Conservation (phyloP, 1,139 yeast species). For the Casaregolazyma suthepensis region DNA sequence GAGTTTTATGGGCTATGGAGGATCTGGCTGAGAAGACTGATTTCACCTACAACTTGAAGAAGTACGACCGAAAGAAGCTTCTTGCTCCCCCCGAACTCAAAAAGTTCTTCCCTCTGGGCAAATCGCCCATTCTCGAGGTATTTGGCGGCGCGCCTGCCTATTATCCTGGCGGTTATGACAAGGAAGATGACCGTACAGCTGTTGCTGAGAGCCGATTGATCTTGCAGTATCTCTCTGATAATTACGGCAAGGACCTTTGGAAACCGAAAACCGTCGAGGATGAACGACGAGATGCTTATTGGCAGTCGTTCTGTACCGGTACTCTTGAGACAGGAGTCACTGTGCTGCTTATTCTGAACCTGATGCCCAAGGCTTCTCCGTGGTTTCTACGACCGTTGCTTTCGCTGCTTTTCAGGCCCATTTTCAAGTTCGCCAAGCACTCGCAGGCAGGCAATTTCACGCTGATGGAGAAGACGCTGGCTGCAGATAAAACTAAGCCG, state of each 20-base stretch:
- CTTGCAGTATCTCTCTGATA: background rate
- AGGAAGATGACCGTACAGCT: background rate
- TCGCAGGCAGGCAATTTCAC: background rate
- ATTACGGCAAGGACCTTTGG: background rate
- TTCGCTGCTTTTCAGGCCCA: background rate
- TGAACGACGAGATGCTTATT: background rate
- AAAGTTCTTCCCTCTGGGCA: background rate
- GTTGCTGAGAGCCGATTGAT: background rate
- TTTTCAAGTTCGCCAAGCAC: background rate
- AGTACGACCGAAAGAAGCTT: background rate
- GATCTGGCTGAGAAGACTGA: background rate
- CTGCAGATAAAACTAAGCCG: background rate
- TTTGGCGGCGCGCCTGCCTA: background rate
- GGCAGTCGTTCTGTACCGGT: background rate
- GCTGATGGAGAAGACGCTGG: background rate
- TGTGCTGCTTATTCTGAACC: background rate
- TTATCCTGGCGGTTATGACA: background rate
- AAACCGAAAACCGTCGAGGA: background rate
- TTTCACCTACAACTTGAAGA: background rate
- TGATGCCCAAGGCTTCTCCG: background rate
- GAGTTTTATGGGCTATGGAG: background rate
- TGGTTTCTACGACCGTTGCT: background rate
- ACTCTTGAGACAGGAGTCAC: background rate
- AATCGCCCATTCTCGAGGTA: background rate
- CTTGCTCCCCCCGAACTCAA: background rate